Evolutionary conservation across 2,329 filamentous ascomycete species (phyloP).

Genomic region (Pseudopithomyces chartarum): DNA sequence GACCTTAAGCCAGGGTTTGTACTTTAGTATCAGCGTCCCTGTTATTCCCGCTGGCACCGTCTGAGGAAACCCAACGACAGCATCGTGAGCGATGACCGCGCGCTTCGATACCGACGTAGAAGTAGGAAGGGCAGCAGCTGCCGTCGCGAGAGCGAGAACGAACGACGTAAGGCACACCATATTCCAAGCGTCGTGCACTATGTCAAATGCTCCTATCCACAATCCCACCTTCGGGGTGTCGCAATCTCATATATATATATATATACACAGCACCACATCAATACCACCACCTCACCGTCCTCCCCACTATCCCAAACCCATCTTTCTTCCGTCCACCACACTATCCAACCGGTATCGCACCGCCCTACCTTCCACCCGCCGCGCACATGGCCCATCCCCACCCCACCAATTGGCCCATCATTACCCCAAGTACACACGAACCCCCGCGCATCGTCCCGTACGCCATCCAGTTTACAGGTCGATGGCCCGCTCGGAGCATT

Average conservation of each 20-base stretch:
- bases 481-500: neutral
- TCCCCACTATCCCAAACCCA: neutral
- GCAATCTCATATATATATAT: neutral
- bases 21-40: slow-evolving; percentile 59
- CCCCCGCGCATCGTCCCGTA: neutral
- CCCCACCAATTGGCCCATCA: neutral
- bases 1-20: slow-evolving; percentile 62
- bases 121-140: slow-evolving; percentile 29
- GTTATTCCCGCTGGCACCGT: slow-evolving; percentile 55
- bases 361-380: neutral
- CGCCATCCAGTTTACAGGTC: neutral
- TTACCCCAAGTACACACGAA: too few species aligned
- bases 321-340: neutral
- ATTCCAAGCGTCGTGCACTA: too few species aligned
- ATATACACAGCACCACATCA: too few species aligned
- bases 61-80: slow-evolving; percentile 59
- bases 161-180: slow-evolving; percentile 32
- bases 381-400: neutral
- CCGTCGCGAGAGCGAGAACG: slow-evolving; percentile 25
- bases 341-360: neutral
- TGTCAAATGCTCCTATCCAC: too few species aligned
- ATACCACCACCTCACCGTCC: neutral
- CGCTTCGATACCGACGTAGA: slow-evolving; percentile 42
- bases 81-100: slow-evolving; percentile 51
- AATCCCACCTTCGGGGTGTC: neutral